These are phyloP conservation scores for Metschnikowia continentalis DNA, from an alignment of 805 yeast genomes.

Conservation along the genomic window DNA sequence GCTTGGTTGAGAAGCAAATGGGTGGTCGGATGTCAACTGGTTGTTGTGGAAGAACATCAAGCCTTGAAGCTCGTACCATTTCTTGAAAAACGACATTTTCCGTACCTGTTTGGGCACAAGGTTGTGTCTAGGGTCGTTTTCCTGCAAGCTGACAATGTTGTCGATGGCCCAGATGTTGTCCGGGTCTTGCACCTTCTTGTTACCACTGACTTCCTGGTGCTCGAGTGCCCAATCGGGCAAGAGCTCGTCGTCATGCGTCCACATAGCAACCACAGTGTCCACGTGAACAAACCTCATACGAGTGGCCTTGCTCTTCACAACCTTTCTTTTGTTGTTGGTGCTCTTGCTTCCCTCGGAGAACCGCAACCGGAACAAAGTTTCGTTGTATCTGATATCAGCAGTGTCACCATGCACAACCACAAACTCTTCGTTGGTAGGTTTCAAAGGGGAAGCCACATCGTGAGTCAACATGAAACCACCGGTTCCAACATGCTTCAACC, in stretches of 20 bases:
- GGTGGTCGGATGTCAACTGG: constrained; percentile 81
- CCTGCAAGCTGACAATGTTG: constrained; percentile 52
- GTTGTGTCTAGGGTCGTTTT: constrained; percentile 54
- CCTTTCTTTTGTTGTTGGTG: constrained; percentile 45
- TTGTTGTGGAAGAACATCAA: constrained; percentile 92
- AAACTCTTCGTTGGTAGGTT: constrained; percentile 91
- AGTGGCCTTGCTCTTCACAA: constrained; percentile 67
- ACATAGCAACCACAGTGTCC: constrained; percentile 86
- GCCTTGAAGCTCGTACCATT: constrained; percentile 86
- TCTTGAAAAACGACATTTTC: constrained; percentile 67
- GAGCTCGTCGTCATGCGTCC: constrained; percentile 80
- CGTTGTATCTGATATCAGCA: constrained; percentile 55
- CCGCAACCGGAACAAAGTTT: constrained; percentile 75
- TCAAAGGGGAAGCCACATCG: constrained; percentile 93
- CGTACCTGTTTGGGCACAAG: constrained; percentile 63
- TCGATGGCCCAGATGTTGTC: constrained; percentile 77
- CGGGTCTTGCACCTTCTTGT: constrained; percentile 67
- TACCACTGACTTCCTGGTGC: constrained; percentile 94
- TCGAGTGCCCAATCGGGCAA: constrained; percentile 94
- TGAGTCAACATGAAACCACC: constrained; percentile 80
- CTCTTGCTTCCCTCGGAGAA: constrained; percentile 33
- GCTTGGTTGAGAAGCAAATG: constrained; percentile 89
- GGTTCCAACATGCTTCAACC: constrained; percentile 78
- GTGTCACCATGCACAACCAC: constrained; percentile 64
- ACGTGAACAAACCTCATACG: constrained; percentile 71